Evolutionary conservation across 1,284 basidiomycete species (phyloP).

Genomic region (Malassezia cuniculi): DNA sequence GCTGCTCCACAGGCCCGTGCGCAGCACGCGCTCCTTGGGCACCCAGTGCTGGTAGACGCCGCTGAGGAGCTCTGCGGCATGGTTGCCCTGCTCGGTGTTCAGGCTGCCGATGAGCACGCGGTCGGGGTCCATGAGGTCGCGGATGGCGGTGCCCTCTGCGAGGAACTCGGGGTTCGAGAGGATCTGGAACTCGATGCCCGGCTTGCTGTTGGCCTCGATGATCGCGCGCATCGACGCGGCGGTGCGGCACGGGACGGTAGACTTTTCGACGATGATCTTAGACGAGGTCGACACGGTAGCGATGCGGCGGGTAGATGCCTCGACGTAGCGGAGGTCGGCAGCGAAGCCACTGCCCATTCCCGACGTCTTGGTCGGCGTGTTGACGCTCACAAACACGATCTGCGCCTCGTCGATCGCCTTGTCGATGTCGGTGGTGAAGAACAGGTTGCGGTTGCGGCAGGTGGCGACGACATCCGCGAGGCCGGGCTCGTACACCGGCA

Average conservation of each 20-base stretch:
- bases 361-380: constrained; percentile 95
- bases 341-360: constrained; percentile 95
- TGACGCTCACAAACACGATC: constrained; percentile 61
- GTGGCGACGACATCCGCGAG: constrained; percentile 81
- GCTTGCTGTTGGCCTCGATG: constrained; percentile 90
- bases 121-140: constrained; percentile 75
- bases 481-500: constrained; percentile 94
- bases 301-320: constrained; percentile 87
- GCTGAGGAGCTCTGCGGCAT: constrained; percentile 63
- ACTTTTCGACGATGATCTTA: constrained; percentile 99
- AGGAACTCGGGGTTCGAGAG: constrained; percentile 99
- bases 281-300: constrained; percentile 74
- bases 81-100: constrained; percentile 68
- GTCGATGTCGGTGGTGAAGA: constrained; percentile 93
- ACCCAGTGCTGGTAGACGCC: constrained; percentile 93
- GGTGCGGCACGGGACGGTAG: constrained; percentile 93
- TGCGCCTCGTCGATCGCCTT: constrained; percentile 83
- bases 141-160: constrained; percentile 90
- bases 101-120: constrained; percentile 94
- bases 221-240: constrained; percentile 98
- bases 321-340: constrained; percentile 70
- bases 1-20: constrained; percentile 94
- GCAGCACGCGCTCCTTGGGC: constrained; percentile 69
- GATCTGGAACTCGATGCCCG: constrained; percentile 84
- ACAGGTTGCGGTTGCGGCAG: constrained; percentile 83